Evolutionary conservation across 225 moss, liverwort and hornwort genomes (phyloP), one percentile per base, ranked within the genome.

Genomic region (Ulota crispa): DNA sequence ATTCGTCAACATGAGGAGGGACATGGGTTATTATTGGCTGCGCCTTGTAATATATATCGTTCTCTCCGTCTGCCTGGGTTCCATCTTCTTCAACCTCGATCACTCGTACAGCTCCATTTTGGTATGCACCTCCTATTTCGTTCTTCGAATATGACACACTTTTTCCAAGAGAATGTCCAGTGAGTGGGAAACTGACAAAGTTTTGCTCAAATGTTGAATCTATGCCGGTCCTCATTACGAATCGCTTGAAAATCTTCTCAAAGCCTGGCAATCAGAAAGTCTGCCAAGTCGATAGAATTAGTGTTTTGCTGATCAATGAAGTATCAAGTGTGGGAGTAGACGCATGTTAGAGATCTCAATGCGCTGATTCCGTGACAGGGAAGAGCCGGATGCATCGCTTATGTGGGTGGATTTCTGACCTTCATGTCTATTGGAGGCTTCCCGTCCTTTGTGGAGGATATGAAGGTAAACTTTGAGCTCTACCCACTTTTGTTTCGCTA

Each of bases 371-470:
- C 63, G 67, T 78, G 56, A 32, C 88, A 95, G 95, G 92, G 90
- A 80, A 83, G 95, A 83, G 95, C 95, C 55, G 93, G 92, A 31
- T 95, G 95, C 78, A 92, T 94, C 73, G 89, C 95, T 1, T 95
- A 92, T 72, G 88, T 94, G 13, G 94, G 93, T 43, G 95, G 95
- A 0, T 95, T 95, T 78, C 71, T 95, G 81, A 95, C 95, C 12
- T 95, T 95, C 86, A 95, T 95, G 95, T 95, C 95, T 9, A 95
- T 95, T 62, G 95, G 95, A 45, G 95, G 95, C 43, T 95, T 95
- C 73, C 95, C 95, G 52, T 95, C 95, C 12, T 95, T 95, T 55
- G 93, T 94, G n/a, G 95, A 95, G 78, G 95, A 95, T 79, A 94
- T 95, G 94, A 95, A 93, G 95, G 95, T 92, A 39, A 45, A 12